phyloP scores from a whole-genome alignment of 73 alveolate genomes.

The Stentor roeselii region DNA sequence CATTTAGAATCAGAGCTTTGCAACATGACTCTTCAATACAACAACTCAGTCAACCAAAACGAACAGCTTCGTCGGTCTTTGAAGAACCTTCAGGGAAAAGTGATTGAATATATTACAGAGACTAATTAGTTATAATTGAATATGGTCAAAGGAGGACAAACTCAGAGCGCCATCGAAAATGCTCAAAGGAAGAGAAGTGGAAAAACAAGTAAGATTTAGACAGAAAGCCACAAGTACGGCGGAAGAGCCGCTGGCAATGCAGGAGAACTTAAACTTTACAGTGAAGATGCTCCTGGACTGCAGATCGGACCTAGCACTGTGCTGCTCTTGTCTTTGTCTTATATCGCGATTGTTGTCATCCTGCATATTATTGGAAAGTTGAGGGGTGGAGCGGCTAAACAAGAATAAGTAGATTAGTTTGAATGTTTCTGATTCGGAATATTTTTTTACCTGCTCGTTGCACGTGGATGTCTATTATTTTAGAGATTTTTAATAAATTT shows the following conservation, averaged over 20 bases:
- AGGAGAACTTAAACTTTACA: slow-evolving; percentile 19
- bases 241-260: slow-evolving; percentile 22
- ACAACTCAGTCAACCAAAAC: not conserved
- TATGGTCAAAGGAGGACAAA: slow-evolving; percentile 13
- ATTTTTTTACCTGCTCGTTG: too few species aligned
- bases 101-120: not conserved
- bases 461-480: too few species aligned
- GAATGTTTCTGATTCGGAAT: too few species aligned
- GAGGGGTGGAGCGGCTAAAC: not conserved
- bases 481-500: too few species aligned
- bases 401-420: too few species aligned
- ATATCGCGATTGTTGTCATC: slow-evolving; percentile 17
- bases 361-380: slow-evolving; percentile 26
- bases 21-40: not conserved
- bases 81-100: not conserved
- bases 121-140: too few species aligned
- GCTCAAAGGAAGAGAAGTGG: slow-evolving; percentile 22
- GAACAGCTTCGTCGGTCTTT: not conserved
- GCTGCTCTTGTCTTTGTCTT: slow-evolving; percentile 13
- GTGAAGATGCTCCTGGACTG: slow-evolving; percentile 22
- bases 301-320: slow-evolving; percentile 27
- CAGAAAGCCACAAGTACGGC: not conserved
- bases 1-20: not conserved
- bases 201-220: not conserved
- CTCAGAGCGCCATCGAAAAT: not conserved